Conservation (phyloP, 1,284 basidiomycete species). For the Leucoagaricus sp. region DNA sequence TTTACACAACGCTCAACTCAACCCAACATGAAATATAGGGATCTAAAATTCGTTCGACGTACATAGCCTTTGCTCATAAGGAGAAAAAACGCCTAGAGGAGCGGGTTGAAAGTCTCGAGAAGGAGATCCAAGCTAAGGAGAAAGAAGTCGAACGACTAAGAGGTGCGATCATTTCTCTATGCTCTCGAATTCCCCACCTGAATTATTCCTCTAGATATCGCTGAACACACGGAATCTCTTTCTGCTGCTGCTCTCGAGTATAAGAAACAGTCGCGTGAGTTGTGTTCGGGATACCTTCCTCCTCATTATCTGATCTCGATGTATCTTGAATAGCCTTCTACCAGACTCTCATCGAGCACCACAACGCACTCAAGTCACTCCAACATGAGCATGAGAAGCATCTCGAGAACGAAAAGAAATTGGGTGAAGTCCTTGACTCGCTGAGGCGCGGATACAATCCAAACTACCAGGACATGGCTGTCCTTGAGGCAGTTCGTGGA, state of each 20-base stretch:
- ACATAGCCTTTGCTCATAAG: constrained; percentile 84
- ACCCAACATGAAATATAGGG: constrained; percentile 67
- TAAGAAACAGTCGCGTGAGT: constrained; percentile 85
- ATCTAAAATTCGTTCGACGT: constrained; percentile 87
- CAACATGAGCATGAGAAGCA: constrained; percentile 72
- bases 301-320: not conserved
- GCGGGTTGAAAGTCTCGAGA: constrained; percentile 50
- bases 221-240: constrained; percentile 69
- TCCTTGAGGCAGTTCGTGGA: constrained; percentile 93
- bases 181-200: not conserved
- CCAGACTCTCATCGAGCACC: constrained; percentile 71
- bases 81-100: constrained; percentile 82
- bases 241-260: constrained; percentile 76
- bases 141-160: constrained; percentile 69
- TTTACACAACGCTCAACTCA: too few relatives aligned
- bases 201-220: constrained; percentile 49
- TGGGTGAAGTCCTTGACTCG: constrained; percentile 84
- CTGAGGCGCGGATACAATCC: constrained; percentile 92
- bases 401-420: constrained; percentile 70
- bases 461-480: constrained; percentile 99
- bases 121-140: constrained; percentile 63
- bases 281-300: too few relatives aligned
- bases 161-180: constrained; percentile 42
- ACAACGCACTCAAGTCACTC: constrained; percentile 76
- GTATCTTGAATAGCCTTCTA: constrained; percentile 68